Evolutionary conservation across 140 eudicot genomes (phyloP), one percentile per base, ranked within the genome.

Genomic region (Oenanthe javanica): DNA sequence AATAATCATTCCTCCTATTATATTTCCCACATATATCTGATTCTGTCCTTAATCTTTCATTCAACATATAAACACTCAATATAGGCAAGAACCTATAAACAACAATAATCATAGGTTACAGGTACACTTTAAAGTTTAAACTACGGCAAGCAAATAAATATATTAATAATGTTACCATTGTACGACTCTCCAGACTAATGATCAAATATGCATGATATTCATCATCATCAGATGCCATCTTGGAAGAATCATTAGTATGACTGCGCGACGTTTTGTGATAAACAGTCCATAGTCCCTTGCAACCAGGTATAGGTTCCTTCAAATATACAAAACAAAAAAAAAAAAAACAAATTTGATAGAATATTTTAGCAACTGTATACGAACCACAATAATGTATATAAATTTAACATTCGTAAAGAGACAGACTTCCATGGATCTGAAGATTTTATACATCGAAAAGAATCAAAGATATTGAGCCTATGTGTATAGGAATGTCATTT

Each of bases 241-340:
- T 95, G 43, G 91, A 89, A 48, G 95, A 89, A 77, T 95, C 97
- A 81, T 81, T 83, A 59, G 43, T 70, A 82, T 87, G 97, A 84
- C 87, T 87, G 77, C 97, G 99, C 72, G 91, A 79, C 81, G 86
- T 95, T 85, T 95, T 95, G 86, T 95, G 99, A 87, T 95, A 95
- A 78, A 95, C 99, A 72, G 99, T 93, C 99, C 99, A 95, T 73
- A 95, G 91, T 77, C 99, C 97, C 80, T 87, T 92, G 87, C 97
- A 91, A 76, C 97, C 97, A 45, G 97, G 97, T 83, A 95, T 84
- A 75, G 96, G 86, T 87, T 90, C 99, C 99, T 95, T 84, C 78
- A 78, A 79, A 77, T 50, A 72, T 15, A 47, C 74, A 76, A 81
- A 78, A 64, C 8, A 0, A 4, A 27, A 9, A 81, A 11, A 83